These are phyloP conservation scores for Pistacia integerrima DNA, from an alignment of 345 rosid species.

Conservation along the genomic window DNA sequence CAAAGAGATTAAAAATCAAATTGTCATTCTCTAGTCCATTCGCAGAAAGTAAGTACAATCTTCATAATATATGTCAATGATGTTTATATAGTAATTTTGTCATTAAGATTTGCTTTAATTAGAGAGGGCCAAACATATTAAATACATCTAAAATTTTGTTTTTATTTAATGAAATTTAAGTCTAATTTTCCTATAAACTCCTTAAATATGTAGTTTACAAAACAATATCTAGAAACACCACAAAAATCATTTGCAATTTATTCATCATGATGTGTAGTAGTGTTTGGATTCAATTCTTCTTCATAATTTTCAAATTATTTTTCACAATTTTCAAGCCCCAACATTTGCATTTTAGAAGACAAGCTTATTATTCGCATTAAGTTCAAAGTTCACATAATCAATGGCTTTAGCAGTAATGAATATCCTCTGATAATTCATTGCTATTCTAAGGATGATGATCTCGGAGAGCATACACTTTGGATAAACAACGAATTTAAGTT, in stretches of 20 bases:
- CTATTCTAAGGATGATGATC: constrained; percentile 13
- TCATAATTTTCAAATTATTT: not conserved
- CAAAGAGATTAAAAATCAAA: too few relatives aligned
- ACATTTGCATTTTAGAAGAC: not conserved
- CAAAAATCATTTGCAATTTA: not conserved
- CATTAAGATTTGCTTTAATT: too few relatives aligned
- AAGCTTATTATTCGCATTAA: not conserved
- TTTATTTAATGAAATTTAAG: too few relatives aligned
- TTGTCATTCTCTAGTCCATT: too few relatives aligned
- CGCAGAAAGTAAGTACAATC: too few relatives aligned
- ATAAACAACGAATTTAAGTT: not conserved
- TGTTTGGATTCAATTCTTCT: not conserved
- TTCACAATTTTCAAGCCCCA: not conserved
- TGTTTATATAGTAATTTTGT: too few relatives aligned
- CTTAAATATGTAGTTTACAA: not conserved
- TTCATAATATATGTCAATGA: too few relatives aligned
- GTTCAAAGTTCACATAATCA: constrained; percentile 3
- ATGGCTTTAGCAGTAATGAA: constrained; percentile 1
- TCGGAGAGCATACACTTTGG: constrained; percentile 4
- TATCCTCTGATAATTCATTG: not conserved
- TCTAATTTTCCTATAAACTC: too few relatives aligned
- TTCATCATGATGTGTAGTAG: not conserved
- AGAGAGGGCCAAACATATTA: too few relatives aligned
- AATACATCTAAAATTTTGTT: too few relatives aligned
- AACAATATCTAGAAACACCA: too few relatives aligned